phyloP scores from a whole-genome alignment of 108 stramenopile genomes.

The Fragilaria crotonensis region DNA sequence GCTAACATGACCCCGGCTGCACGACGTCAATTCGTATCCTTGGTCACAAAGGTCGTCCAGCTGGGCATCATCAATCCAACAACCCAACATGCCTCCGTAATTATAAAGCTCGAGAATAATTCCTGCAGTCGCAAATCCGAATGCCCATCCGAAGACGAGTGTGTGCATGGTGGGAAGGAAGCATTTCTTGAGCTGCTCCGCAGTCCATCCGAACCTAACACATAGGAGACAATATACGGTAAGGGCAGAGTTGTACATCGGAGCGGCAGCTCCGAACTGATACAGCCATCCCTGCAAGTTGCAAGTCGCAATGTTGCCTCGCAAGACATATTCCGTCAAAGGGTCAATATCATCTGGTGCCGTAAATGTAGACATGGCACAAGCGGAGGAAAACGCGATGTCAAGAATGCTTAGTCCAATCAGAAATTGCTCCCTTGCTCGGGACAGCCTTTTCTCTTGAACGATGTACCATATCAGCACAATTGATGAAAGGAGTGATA shows the following conservation, averaged over 20 bases:
- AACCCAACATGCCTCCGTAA: not conserved
- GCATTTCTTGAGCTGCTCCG: not conserved
- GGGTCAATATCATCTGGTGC: not conserved
- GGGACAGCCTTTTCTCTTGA: not conserved
- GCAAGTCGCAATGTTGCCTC: constrained; percentile 23
- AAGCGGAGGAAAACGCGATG: not conserved
- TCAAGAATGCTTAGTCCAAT: not conserved
- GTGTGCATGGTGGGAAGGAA: not conserved
- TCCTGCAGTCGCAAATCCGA: not conserved
- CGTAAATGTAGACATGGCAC: not conserved
- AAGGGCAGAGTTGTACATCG: constrained; percentile 24
- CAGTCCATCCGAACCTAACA: constrained; percentile 27
- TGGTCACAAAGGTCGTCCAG: not conserved
- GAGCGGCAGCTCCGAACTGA: constrained; percentile 18
- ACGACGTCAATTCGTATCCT: not conserved
- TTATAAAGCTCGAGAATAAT: not conserved
- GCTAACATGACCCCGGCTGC: not conserved
- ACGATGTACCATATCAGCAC: not conserved
- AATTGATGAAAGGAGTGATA: not conserved
- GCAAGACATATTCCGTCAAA: not conserved
- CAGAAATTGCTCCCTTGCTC: not conserved
- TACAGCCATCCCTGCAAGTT: constrained; percentile 36
- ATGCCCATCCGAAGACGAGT: not conserved
- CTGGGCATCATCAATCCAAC: not conserved
- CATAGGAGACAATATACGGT: constrained; percentile 31